Percentiles rank a stretch among this genome's conserved stretches.
Evolutionary conservation across 495 filamentous ascomycete species (phyloP).

Genomic region (Aspergillus mulundensis): DNA sequence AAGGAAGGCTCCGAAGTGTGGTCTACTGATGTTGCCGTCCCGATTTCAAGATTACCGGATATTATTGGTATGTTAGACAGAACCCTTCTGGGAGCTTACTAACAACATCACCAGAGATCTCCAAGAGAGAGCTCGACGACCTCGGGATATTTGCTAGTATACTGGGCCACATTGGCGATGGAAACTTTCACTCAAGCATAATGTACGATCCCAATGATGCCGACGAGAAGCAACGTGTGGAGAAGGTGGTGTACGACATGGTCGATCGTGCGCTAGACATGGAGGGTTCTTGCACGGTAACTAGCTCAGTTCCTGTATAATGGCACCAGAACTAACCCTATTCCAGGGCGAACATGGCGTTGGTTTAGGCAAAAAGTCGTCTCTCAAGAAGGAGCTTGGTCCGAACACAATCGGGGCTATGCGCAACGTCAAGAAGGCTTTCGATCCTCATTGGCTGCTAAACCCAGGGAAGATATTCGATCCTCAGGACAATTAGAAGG

Average conservation of each 20-base stretch:
- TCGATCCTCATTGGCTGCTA: slow-evolving; percentile 88
- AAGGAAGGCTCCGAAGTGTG: slow-evolving; percentile 58
- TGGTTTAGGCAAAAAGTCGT: slow-evolving; percentile 83
- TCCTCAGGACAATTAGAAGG: slow-evolving; percentile 14
- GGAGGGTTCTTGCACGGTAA: slow-evolving; percentile 85
- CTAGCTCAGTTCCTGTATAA: background rate
- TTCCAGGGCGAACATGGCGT: slow-evolving; percentile 77
- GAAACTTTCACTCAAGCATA: slow-evolving; percentile 89
- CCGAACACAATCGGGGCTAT: slow-evolving; percentile 76
- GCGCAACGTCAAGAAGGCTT: slow-evolving; percentile 75
- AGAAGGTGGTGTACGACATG: slow-evolving; percentile 82
- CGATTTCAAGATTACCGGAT: slow-evolving; percentile 78
- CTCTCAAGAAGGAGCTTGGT: slow-evolving; percentile 77
- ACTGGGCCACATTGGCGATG: slow-evolving; percentile 81
- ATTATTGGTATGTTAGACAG: slow-evolving; percentile 58
- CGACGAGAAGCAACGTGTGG: slow-evolving; percentile 65
- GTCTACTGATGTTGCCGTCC: slow-evolving; percentile 87
- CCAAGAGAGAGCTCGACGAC: slow-evolving; percentile 83
- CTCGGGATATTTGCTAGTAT: slow-evolving; percentile 82
- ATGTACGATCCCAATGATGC: slow-evolving; percentile 70
- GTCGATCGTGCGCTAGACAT: slow-evolving; percentile 82
- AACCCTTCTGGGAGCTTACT: slow-evolving; percentile 8
- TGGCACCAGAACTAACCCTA: slow-evolving; percentile 12
- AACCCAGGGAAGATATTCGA: slow-evolving; percentile 93
- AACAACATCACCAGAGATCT: slow-evolving; percentile 53